Conservation (phyloP, 2,329 filamentous ascomycete species). For the Boeremia exigua region DNA sequence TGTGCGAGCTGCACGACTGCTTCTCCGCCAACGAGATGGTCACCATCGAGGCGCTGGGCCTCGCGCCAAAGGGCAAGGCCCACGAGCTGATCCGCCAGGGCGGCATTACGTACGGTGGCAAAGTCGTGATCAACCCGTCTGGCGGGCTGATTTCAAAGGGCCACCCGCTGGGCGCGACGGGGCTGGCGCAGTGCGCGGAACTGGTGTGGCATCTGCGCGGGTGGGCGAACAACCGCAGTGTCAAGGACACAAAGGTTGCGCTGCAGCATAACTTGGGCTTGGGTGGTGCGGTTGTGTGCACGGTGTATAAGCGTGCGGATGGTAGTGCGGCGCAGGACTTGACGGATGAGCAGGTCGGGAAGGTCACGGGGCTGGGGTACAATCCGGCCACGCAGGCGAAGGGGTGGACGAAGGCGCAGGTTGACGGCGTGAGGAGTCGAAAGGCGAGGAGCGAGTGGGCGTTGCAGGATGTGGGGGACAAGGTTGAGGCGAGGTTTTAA, state of each 20-base stretch:
- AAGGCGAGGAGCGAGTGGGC: constrained; percentile 73
- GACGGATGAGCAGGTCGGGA: constrained; percentile 68
- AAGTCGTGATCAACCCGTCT: constrained; percentile 86
- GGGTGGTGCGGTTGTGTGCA: constrained; percentile 88
- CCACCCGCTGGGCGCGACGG: constrained; percentile 90
- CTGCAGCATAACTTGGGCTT: constrained; percentile 94
- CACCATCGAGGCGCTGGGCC: constrained; percentile 82
- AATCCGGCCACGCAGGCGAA: constrained; percentile 90
- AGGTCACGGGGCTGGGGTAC: constrained; percentile 76
- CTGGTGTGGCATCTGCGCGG: constrained; percentile 93
- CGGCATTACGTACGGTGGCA: constrained; percentile 89
- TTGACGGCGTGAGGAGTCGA: constrained; percentile 72
- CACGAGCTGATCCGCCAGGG: constrained; percentile 87
- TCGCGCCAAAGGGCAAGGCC: constrained; percentile 78
- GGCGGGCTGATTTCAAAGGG: constrained; percentile 96
- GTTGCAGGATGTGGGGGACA: constrained; percentile 74
- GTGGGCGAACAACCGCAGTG: constrained; percentile 89
- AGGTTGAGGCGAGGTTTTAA: constrained; percentile 74
- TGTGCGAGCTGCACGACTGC: constrained; percentile 95
- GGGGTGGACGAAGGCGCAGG: constrained; percentile 82
- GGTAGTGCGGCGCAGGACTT: constrained; percentile 68
- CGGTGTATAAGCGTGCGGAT: constrained; percentile 86
- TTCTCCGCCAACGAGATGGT: constrained; percentile 96
- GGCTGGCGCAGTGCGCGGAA: constrained; percentile 94
- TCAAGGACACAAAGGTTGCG: constrained; percentile 71